Base-by-base conservation (phyloP, 192 early-diverging fungal species). In the Gonapodya prolifera region DNA sequence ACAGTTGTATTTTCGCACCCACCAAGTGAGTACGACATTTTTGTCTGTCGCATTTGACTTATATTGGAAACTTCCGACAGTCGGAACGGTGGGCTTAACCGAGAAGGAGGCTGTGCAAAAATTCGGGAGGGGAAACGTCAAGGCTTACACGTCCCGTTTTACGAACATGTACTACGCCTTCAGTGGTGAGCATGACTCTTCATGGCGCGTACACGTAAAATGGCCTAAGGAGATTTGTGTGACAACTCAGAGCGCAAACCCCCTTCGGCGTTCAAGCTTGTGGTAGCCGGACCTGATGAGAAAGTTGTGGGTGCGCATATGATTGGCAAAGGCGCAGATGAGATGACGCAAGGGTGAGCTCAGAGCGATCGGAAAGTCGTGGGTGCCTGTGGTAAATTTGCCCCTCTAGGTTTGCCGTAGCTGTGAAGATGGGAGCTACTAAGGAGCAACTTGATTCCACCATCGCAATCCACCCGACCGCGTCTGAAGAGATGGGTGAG, bases 391-490 rank as follows among this genome's bases (percentile, higher is more conserved):
- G 8, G 45, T 23, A 16, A 8, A 61, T 61, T 8, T 23, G 45
- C 45, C 8, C 45, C 45, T 23, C 23, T 88, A 96, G 97, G 34
- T 98, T 99, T 83, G 91, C 93, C 69, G 95, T 99, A 34, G 97
- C 97, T 29, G 82, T 99, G 75, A 95, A 95, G 84, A 98, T 99
- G 97, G 97, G 96, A 29, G 97, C 97, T n/a, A 97, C 94, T 70
- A 99, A 99, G 85, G 89, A 85, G n/a, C 94, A 99, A 82, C 94
- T 99, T 86, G 97, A 98, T 82, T 89, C 77, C 82, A 93, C 92
- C 45, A 95, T 99, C 69, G 97, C 97, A 29, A 96, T 98, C 78
- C 97, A 99, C 84, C 97, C 97, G 33, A 97, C 96, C 28, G 95
- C 95, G 78, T 91, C 89, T 17, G 97, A 99, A 80, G 97, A 99